A percentile compares a stretch with the other conserved stretches of the same genome.
These are phyloP conservation scores for Eimeria sp. DNA, from an alignment of 169 alveolate species.

Conservation along the genomic window DNA sequence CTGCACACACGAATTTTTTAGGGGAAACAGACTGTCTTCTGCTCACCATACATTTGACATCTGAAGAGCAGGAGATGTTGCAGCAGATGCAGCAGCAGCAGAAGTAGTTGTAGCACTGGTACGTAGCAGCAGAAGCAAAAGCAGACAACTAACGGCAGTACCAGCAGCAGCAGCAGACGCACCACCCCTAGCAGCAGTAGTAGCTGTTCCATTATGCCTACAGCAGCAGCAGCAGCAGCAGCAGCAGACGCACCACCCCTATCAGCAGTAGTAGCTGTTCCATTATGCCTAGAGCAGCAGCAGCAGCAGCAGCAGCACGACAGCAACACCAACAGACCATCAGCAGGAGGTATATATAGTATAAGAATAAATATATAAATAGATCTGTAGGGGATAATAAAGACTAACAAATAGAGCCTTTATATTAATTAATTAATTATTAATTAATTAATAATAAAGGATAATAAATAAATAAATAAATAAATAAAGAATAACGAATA, in stretches of 20 bases:
- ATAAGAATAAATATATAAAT: too few species aligned
- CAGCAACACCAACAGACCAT: not conserved
- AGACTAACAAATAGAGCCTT: too few species aligned
- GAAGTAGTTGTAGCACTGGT: not conserved
- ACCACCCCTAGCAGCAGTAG: not conserved
- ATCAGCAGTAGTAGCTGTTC: too few species aligned
- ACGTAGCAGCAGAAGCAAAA: not conserved
- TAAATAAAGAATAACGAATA: not conserved
- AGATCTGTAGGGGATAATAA: too few species aligned
- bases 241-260: not conserved
- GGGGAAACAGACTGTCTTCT: not conserved
- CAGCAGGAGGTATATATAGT: not conserved
- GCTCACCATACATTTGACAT: not conserved
- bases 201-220: not conserved
- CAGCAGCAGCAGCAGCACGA: not conserved
- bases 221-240: not conserved
- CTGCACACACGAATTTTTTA: not conserved
- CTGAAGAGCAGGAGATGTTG: not conserved
- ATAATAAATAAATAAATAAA: too few species aligned
- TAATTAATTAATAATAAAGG: not conserved
- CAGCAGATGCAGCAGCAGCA: not conserved
- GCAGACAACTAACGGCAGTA: not conserved
- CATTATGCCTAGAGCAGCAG: not conserved
- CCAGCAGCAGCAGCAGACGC: too few species aligned
- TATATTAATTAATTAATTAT: too few species aligned